Percentiles rank a stretch among this genome's conserved stretches.
phyloP scores from a whole-genome alignment of 2,329 filamentous ascomycete species.

The Venturia effusa region DNA sequence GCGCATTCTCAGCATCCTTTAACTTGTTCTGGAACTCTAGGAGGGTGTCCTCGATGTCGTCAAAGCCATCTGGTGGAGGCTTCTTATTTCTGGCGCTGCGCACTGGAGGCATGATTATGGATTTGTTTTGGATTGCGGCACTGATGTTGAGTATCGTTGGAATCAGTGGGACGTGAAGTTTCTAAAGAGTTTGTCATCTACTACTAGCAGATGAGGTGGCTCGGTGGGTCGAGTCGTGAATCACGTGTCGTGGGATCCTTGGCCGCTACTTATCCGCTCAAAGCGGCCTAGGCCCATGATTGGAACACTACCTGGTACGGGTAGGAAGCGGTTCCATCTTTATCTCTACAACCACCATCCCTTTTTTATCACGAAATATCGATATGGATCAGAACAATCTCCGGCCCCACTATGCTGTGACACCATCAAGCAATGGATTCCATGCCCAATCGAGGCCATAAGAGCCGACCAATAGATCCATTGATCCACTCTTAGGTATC shows the following conservation, averaged over 20 bases:
- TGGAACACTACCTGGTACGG: too few relatives aligned
- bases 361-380: background rate
- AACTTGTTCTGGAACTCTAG: slow-evolving; percentile 83
- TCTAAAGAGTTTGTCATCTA: background rate
- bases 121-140: background rate
- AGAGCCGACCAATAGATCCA: background rate
- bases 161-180: too few relatives aligned
- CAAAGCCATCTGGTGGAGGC: slow-evolving; percentile 75
- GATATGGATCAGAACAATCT: background rate
- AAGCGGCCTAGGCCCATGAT: background rate
- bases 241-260: background rate
- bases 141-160: background rate
- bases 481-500: background rate
- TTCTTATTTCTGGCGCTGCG: slow-evolving; percentile 67
- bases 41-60: slow-evolving; percentile 78
- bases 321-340: background rate
- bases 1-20: slow-evolving; percentile 89
- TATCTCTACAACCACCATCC: background rate
- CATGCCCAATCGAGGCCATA: slow-evolving; percentile 1
- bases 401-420: background rate
- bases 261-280: background rate
- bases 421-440: background rate
- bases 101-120: slow-evolving; percentile 57
- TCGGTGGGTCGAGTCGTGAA: background rate
- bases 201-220: too few relatives aligned